Conservation (phyloP, 768 basidiomycete species). For the Suillus clintonianus region DNA sequence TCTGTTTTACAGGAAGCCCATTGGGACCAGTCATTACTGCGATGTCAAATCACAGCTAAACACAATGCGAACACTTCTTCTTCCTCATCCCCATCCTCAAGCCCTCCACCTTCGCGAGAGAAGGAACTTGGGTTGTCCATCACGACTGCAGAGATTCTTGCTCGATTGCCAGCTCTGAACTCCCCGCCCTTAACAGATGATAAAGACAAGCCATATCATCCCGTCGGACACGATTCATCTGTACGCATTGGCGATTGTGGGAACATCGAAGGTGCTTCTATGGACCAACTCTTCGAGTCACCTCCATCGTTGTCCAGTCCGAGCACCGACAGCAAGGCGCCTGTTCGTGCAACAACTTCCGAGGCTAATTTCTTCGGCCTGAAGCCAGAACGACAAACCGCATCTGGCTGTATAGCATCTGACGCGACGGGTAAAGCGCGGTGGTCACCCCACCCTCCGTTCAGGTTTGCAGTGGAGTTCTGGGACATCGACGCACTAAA, state of each 20-base stretch:
- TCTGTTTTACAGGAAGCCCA: conserved; percentile 71
- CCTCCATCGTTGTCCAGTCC: conserved; percentile 22
- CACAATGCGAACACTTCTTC: conserved; percentile 18
- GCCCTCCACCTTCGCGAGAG: conserved; percentile 35
- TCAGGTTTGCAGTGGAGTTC: conserved; percentile 86
- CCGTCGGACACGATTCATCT: conserved; percentile 70
- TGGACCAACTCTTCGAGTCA: conserved; percentile 69
- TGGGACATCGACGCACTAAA: conserved; percentile 81
- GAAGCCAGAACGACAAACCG: conserved; percentile 44
- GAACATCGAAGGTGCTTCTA: conserved; percentile 51
- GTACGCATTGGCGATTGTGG: conserved; percentile 73
- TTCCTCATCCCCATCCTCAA: conserved; percentile 34
- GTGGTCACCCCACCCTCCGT: conserved; percentile 79
- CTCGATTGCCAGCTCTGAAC: conserved; percentile 26
- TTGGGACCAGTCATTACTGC: conserved; percentile 76
- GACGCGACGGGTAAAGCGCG: conserved; percentile 46
- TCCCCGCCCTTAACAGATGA: conserved; percentile 16
- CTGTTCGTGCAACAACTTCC: conserved; percentile 30
- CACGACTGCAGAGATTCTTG: conserved; percentile 53
- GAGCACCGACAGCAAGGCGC: conserved; percentile 23
- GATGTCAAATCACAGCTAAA: conserved; percentile 54
- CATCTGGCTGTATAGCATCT: conserved; percentile 40
- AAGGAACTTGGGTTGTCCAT: conserved; percentile 72
- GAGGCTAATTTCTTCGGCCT: conserved; percentile 71
- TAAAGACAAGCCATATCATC: conserved; percentile 51